Evolutionary conservation across 164 flowering plant species (phyloP).

Genomic region (Warburgia ugandensis): DNA sequence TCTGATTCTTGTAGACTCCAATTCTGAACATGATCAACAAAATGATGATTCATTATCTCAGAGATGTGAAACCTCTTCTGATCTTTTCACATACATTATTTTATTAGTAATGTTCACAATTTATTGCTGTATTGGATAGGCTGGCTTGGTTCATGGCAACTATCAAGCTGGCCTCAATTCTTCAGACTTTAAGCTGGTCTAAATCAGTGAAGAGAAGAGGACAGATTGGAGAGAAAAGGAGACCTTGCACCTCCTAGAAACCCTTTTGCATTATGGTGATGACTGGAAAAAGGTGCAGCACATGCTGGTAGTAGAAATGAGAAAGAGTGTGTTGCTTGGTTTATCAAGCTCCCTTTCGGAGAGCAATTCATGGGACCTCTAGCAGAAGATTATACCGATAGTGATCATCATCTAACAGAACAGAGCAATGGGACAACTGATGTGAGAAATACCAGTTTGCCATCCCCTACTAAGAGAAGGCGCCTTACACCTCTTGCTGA

Average conservation of each 20-base stretch:
- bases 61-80: background rate
- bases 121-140: slow-evolving; percentile 31
- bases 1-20: background rate
- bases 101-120: slow-evolving; percentile 3
- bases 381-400: slow-evolving; percentile 33
- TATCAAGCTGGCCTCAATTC: slow-evolving; percentile 50
- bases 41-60: background rate
- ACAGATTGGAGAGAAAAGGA: slow-evolving; percentile 82
- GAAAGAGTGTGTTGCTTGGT: slow-evolving; percentile 76
- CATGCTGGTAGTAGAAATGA: slow-evolving; percentile 79
- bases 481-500: slow-evolving; percentile 87
- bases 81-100: background rate
- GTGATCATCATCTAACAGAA: slow-evolving; percentile 13
- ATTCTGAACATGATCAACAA: background rate
- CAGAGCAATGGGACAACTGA: slow-evolving; percentile 21
- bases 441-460: slow-evolving; percentile 10
- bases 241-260: slow-evolving; percentile 84
- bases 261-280: slow-evolving; percentile 75
- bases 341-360: slow-evolving; percentile 83
- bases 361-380: slow-evolving; percentile 54
- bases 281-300: slow-evolving; percentile 91
- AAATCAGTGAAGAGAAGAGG: slow-evolving; percentile 66
- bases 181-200: slow-evolving; percentile 78
- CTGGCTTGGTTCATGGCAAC: slow-evolving; percentile 80
- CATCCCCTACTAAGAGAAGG: slow-evolving; percentile 40